A percentile compares a stretch with the other conserved stretches of the same genome.
Evolutionary conservation across 148 eudicot species (phyloP).

Genomic region (Cornus florida): DNA sequence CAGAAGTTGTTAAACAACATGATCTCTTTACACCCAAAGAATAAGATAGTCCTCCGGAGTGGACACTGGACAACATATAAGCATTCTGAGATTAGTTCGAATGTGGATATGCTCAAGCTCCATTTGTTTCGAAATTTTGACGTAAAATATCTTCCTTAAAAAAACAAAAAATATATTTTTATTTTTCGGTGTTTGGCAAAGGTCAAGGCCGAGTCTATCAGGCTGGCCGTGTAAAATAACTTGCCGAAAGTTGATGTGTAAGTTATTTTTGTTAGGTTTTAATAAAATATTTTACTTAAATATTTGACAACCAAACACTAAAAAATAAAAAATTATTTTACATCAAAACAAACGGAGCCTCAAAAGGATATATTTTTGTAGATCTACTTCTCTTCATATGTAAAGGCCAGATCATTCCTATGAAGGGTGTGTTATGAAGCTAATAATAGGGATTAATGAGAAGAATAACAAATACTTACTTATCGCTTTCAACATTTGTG

Average conservation of each 20-base stretch:
- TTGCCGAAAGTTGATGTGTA: too few relatives aligned
- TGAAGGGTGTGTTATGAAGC: not conserved
- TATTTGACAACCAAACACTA: too few relatives aligned
- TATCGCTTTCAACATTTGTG: conserved; percentile 98
- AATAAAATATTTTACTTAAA: too few relatives aligned
- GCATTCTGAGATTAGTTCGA: not conserved
- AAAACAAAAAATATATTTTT: too few relatives aligned
- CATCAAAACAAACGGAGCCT: too few relatives aligned
- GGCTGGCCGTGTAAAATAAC: too few relatives aligned
- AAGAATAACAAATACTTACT: conserved; percentile 57
- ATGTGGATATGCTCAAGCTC: not conserved
- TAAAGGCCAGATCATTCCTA: conserved; percentile 1
- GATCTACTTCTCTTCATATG: not conserved
- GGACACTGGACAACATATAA: not conserved
- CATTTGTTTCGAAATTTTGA: too few relatives aligned
- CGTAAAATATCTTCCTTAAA: too few relatives aligned
- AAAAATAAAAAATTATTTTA: too few relatives aligned
- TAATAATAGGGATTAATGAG: not conserved
- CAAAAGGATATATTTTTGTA: not conserved
- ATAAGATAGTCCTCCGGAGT: not conserved
- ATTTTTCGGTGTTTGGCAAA: too few relatives aligned
- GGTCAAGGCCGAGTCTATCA: too few relatives aligned
- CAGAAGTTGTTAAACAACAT: not conserved
- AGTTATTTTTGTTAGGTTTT: too few relatives aligned
- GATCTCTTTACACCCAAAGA: not conserved